Conservation (phyloP, 352 stramenopile genomes). For the Plasmopara halstedii region DNA sequence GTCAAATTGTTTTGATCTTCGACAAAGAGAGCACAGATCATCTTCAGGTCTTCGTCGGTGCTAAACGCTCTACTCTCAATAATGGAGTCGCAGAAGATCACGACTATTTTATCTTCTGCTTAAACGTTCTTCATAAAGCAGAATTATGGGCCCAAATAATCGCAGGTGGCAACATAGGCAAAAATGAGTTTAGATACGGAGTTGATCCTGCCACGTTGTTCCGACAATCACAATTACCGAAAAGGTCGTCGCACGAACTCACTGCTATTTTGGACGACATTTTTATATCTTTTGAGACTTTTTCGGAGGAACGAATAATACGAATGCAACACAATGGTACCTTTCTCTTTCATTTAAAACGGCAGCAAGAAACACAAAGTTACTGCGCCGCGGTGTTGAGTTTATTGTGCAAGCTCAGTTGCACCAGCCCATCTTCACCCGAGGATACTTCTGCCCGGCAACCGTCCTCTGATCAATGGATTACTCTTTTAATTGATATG, state of each 20-base stretch:
- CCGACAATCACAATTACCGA: not conserved
- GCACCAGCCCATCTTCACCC: not conserved
- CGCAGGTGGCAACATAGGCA: constrained; percentile 6
- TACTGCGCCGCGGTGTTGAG: constrained; percentile 27
- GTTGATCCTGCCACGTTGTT: not conserved
- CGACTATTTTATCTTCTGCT: not conserved
- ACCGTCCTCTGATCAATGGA: constrained; percentile 22
- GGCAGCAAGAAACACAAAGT: constrained; percentile 15
- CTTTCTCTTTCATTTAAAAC: constrained; percentile 36
- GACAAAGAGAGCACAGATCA: constrained; percentile 1
- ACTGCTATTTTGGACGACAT: constrained; percentile 30
- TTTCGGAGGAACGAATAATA: constrained; percentile 9
- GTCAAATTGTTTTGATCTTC: constrained; percentile 11
- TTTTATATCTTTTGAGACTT: constrained; percentile 2
- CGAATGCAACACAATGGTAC: constrained; percentile 20
- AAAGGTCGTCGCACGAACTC: constrained; percentile 9
- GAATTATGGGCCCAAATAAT: constrained; percentile 9
- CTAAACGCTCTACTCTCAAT: constrained; percentile 9
- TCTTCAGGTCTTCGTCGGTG: constrained; percentile 12
- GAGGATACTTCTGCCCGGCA: not conserved
- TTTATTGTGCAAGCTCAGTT: constrained; percentile 27
- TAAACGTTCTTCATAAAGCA: constrained; percentile 7
- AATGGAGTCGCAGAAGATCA: not conserved
- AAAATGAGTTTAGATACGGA: not conserved
- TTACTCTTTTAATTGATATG: constrained; percentile 17